Percentiles rank a stretch among this genome's conserved stretches.
These are phyloP conservation scores for Closterium sp. DNA, from an alignment of 139 green algal genomes.

Conservation along the genomic window DNA sequence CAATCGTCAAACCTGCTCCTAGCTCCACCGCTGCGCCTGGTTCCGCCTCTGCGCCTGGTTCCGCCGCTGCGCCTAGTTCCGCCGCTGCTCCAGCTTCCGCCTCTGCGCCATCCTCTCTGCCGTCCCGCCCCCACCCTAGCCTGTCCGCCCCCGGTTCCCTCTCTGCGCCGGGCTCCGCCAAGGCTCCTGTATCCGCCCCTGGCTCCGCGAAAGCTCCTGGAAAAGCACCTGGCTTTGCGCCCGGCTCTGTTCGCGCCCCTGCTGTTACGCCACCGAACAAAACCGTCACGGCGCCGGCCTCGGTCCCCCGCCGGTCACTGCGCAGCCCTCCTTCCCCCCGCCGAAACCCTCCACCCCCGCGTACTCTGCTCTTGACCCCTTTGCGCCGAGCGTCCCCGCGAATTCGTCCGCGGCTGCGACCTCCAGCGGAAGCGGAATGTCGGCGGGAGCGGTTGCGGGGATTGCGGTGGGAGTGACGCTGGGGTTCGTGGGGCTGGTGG, in stretches of 20 bases:
- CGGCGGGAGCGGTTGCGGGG: neutral
- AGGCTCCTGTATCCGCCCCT: neutral
- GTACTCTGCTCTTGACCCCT: neutral
- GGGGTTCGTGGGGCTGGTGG: neutral
- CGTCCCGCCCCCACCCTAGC: neutral
- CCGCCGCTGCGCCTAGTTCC: neutral
- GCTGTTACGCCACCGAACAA: neutral
- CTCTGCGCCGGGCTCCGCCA: neutral
- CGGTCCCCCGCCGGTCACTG: neutral
- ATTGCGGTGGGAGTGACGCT: neutral
- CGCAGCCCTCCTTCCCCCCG: neutral
- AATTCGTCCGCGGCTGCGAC: neutral
- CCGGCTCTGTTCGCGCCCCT: neutral
- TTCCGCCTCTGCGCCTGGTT: neutral
- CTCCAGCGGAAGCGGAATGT: neutral
- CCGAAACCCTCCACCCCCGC: neutral
- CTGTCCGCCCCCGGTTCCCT: neutral
- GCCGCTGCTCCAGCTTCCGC: neutral
- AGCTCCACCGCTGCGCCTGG: too few species aligned
- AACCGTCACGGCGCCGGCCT: neutral
- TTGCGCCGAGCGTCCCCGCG: neutral
- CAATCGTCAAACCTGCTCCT: too few species aligned
- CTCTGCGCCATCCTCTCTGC: neutral
- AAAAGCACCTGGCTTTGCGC: neutral
- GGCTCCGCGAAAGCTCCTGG: neutral